Base-by-base conservation (phyloP, 202 grass and related monocot species). In the Hordeum pubiflorum region DNA sequence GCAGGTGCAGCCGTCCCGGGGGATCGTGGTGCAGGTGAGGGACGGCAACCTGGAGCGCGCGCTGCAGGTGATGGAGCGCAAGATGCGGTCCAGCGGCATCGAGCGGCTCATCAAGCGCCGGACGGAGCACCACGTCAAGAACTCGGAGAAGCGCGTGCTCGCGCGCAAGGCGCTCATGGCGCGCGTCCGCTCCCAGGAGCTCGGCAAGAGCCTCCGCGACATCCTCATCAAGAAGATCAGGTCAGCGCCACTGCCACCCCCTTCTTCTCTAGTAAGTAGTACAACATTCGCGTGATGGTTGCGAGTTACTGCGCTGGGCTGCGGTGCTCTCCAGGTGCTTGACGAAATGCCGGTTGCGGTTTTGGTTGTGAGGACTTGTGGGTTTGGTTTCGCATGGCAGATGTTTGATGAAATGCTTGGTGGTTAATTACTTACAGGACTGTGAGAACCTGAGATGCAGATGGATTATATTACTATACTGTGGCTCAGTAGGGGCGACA, bases 171-270 rank as follows among this genome's bases (percentile, higher is more conserved):
- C 87, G 22, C 96, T 96, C 81, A 58, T 91, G 90, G 77, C 86
- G 69, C 89, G 91, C 57, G 63, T 99, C 72, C 79, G 76, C 63
- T 99, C 96, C 21, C 83, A 99, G 85, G 92, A 96, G 37, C 88
- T 96, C 70, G 87, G 79, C 52, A 90, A 83, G 82, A 99, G 87
- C 86, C 92, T 99, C 74, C 92, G 87, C 38, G 67, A 90, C 37
- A 90, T 96, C 79, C 87, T 99, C 74, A 68, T 93, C 70, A 99
- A 93, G 83, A 99, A 96, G 89, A 96, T 99, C 77, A 93, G 96
- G 92, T 99, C 54, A 18, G 89, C 56, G n/a, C 14, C 46, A 0
- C 9, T 37, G 22, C 33, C 56, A 0, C 56, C 7, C 15, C 18
- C 22, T 9, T n/a, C 44, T 84, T 52, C 69, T 48, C 48, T 18